Evolutionary conservation across 495 filamentous ascomycete genomes (phyloP).

Genomic region (Acidiella bohemica): DNA sequence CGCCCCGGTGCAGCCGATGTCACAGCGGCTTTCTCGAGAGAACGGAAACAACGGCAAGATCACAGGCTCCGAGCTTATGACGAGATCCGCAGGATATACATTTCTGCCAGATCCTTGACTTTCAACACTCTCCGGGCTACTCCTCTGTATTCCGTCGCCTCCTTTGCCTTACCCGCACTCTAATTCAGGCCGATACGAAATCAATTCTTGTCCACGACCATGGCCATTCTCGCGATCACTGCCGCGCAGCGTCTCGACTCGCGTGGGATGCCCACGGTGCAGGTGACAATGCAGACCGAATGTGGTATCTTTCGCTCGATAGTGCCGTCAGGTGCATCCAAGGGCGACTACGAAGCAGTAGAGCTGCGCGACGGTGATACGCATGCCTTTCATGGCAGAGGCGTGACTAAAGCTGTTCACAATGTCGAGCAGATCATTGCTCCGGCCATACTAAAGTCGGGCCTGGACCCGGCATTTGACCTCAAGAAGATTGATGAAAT

Average conservation of each 20-base stretch:
- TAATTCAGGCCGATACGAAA: too few relatives aligned
- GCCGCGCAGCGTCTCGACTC: conserved; percentile 10
- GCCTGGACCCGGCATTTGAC: background rate
- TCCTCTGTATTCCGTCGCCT: too few relatives aligned
- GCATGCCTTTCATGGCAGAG: conserved; percentile 2
- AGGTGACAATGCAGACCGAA: background rate
- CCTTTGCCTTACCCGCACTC: too few relatives aligned
- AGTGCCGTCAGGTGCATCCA: conserved; percentile 12
- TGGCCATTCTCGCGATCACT: background rate
- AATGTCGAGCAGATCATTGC: conserved; percentile 5
- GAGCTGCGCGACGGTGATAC: conserved; percentile 11
- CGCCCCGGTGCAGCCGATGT: too few relatives aligned
- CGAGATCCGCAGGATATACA: too few relatives aligned
- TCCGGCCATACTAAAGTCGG: background rate
- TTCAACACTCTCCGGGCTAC: too few relatives aligned
- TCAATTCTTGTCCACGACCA: background rate
- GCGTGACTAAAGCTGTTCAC: conserved; percentile 1
- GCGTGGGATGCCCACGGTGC: conserved; percentile 9
- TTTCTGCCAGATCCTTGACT: too few relatives aligned
- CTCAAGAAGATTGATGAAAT: conserved; percentile 4
- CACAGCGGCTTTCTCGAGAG: too few relatives aligned
- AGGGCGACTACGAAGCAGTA: conserved; percentile 14
- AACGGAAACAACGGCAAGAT: too few relatives aligned
- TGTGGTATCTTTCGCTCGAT: conserved; percentile 5
- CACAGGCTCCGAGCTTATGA: too few relatives aligned